phyloP scores from a whole-genome alignment of 345 rosid species.

The Populus ilicifolia region DNA sequence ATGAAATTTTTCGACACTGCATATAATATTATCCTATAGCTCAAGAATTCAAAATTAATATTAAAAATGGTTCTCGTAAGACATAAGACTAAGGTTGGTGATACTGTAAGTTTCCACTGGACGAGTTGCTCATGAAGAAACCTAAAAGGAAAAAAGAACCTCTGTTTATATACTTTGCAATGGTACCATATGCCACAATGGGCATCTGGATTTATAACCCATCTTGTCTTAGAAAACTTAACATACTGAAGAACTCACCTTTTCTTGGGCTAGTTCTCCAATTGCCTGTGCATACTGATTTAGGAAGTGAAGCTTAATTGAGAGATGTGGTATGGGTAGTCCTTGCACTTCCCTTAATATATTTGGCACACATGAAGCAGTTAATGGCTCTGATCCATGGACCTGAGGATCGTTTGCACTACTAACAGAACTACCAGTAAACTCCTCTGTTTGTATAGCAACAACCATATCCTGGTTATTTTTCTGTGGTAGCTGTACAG shows the following conservation, averaged over 20 bases:
- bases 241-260: conserved; percentile 38
- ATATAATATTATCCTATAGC: not conserved
- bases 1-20: not conserved
- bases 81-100: not conserved
- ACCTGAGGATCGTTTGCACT: conserved; percentile 23
- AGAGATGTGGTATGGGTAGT: conserved; percentile 48
- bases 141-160: not conserved
- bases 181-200: not conserved
- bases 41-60: not conserved
- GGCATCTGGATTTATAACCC: not conserved
- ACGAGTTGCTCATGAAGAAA: not conserved
- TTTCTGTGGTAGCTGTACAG: conserved; percentile 32
- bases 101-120: not conserved
- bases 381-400: conserved; percentile 29
- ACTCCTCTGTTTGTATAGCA: conserved; percentile 32
- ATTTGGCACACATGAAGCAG: conserved; percentile 29
- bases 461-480: conserved; percentile 28
- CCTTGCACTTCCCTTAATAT: conserved; percentile 49
- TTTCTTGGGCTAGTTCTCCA: conserved; percentile 53
- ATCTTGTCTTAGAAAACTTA: not conserved
- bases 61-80: not conserved
- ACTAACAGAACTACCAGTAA: conserved; percentile 16
- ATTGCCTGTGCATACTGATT: conserved; percentile 51
- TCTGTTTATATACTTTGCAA: not conserved
- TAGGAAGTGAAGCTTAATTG: conserved; percentile 52